These are phyloP conservation scores for Scenedesmus sp. DNA, from an alignment of 163 green algal species.

Conservation along the genomic window DNA sequence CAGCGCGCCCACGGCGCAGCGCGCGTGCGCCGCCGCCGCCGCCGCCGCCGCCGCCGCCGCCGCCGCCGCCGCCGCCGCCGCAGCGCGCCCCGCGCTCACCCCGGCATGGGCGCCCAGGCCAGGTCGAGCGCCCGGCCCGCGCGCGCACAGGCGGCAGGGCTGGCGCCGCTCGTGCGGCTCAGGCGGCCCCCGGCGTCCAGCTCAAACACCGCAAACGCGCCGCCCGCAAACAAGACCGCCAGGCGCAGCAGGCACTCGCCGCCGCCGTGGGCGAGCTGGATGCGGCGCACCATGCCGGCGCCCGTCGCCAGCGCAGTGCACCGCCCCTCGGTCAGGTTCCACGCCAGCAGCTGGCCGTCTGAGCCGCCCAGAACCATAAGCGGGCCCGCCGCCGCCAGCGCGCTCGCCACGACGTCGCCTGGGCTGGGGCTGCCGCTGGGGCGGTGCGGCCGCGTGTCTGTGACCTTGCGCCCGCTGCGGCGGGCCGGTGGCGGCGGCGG, in stretches of 20 bases:
- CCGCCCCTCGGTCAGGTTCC: slow-evolving; percentile 52
- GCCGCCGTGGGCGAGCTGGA: slow-evolving; percentile 58
- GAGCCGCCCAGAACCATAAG: slow-evolving; percentile 76
- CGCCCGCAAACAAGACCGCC: slow-evolving; percentile 65
- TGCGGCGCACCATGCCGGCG: slow-evolving; percentile 46
- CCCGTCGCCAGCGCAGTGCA: slow-evolving; percentile 48
- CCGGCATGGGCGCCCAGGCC: slow-evolving; percentile 68
- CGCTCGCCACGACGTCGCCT: slow-evolving; percentile 63
- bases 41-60: no score
- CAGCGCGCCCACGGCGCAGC: no score
- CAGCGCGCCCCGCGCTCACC: not conserved
- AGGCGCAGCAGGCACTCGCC: no score
- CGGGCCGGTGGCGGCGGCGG: no score
- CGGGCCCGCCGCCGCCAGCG: slow-evolving; percentile 66
- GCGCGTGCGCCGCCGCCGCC: no score
- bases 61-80: no score
- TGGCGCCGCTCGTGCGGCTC: slow-evolving; percentile 40
- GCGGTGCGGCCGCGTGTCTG: slow-evolving; percentile 66
- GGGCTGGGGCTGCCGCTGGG: slow-evolving; percentile 51
- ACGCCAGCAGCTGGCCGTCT: slow-evolving; percentile 62
- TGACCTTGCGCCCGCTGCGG: slow-evolving; percentile 51
- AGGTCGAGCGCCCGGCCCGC: slow-evolving; percentile 65
- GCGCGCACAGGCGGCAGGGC: slow-evolving; percentile 34
- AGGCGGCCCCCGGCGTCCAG: slow-evolving; percentile 63
- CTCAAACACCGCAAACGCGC: slow-evolving; percentile 71